These are phyloP conservation scores for Wickerhamomyces chaumierensis DNA, from an alignment of 805 yeast genomes.

Conservation along the genomic window DNA sequence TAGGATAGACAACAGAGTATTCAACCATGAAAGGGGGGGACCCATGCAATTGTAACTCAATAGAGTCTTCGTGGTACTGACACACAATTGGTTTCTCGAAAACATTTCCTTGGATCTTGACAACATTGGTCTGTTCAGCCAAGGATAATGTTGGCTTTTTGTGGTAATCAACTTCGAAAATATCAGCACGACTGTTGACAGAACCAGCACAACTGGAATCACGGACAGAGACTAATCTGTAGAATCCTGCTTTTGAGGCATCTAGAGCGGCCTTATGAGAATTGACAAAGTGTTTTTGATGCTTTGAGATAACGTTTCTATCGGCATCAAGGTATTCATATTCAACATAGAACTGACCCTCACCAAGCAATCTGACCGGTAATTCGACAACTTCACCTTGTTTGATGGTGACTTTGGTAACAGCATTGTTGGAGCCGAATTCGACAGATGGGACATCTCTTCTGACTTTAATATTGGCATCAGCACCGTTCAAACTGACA, in stretches of 20 bases:
- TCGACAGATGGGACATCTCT: conserved; percentile 53
- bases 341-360: conserved; percentile 35
- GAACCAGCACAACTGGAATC: conserved; percentile 45
- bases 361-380: conserved; percentile 52
- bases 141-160: conserved; percentile 34
- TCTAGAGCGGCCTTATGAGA: conserved; percentile 23
- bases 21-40: conserved; percentile 58
- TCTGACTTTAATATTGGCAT: conserved; percentile 57
- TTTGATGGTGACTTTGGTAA: conserved; percentile 31
- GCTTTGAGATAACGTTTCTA: conserved; percentile 18
- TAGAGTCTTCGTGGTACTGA: conserved; percentile 33
- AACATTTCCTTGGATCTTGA: conserved; percentile 12
- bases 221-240: conserved; percentile 30
- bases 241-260: conserved; percentile 35
- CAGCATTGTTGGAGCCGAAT: conserved; percentile 30
- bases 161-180: conserved; percentile 31
- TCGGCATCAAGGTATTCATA: conserved; percentile 22
- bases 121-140: conserved; percentile 21
- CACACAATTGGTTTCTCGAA: conserved; percentile 32
- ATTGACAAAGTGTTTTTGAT: conserved; percentile 10
- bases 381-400: conserved; percentile 50
- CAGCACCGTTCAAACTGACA: conserved; percentile 56
- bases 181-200: conserved; percentile 21
- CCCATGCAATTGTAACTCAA: conserved; percentile 44
- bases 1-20: conserved; percentile 51